Conservation (phyloP, 495 filamentous ascomycete genomes). For the Stereocaulon alpinum region DNA sequence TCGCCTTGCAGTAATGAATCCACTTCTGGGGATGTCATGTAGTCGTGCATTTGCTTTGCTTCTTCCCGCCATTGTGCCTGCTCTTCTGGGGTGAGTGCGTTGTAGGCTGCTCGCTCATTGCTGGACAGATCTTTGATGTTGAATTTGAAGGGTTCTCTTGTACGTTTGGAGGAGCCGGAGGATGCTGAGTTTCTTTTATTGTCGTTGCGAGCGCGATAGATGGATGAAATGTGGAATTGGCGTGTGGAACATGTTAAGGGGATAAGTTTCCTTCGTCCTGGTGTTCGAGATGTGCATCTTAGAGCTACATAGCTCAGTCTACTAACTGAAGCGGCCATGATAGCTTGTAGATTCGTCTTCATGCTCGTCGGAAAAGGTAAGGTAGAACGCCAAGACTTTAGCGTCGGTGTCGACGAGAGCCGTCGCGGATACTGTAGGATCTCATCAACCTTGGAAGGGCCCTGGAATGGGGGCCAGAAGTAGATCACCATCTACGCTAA, state of each 20-base stretch:
- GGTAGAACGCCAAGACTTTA: too few relatives aligned
- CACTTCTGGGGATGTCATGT: conserved; percentile 19
- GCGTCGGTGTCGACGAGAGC: too few relatives aligned
- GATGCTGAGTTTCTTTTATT: conserved; percentile 27
- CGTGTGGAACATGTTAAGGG: conserved; percentile 25
- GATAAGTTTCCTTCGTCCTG: conserved; percentile 10
- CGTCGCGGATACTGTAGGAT: too few relatives aligned
- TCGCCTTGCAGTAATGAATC: conserved; percentile 17
- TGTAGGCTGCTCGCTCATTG: conserved; percentile 38
- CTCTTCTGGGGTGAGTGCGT: conserved; percentile 39
- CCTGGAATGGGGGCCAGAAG: too few relatives aligned
- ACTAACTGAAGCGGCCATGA: conserved; percentile 31
- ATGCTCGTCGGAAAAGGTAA: background rate
- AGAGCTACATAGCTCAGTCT: conserved; percentile 24
- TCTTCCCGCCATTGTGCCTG: conserved; percentile 26
- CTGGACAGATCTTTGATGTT: conserved; percentile 26
- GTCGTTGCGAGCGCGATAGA: conserved; percentile 32
- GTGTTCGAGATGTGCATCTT: conserved; percentile 18
- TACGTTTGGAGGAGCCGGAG: conserved; percentile 30
- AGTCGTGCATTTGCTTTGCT: conserved; percentile 14
- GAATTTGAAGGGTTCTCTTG: conserved; percentile 23
- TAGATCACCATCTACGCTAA: too few relatives aligned
- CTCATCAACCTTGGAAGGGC: too few relatives aligned
- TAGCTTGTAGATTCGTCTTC: background rate
- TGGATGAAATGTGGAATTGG: conserved; percentile 33